phyloP scores from a whole-genome alignment of 2,329 filamentous ascomycete species.

The Alternaria dauci region DNA sequence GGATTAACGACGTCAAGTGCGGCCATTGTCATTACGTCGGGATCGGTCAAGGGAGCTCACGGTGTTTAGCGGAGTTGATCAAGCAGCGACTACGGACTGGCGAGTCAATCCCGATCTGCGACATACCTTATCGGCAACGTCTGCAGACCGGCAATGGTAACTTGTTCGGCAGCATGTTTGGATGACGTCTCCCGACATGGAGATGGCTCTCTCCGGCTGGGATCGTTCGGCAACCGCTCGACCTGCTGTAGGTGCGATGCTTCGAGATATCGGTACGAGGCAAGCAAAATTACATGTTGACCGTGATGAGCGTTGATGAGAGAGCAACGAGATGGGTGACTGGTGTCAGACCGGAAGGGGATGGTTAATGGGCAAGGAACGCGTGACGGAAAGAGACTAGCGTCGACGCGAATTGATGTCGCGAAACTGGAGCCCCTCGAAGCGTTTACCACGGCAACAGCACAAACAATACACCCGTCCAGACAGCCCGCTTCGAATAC shows the following conservation, averaged over 20 bases:
- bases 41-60: background rate
- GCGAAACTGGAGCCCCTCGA: constrained; percentile 31
- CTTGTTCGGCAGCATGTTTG: background rate
- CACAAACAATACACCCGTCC: constrained; percentile 18
- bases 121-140: background rate
- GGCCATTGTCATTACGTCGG: constrained; percentile 2
- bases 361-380: constrained; percentile 25
- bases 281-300: background rate
- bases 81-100: background rate
- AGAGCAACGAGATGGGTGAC: background rate
- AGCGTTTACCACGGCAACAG: constrained; percentile 17
- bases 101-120: background rate
- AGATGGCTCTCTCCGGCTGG: constrained; percentile 3
- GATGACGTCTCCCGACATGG: constrained; percentile 8
- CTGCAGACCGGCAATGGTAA: background rate
- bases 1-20: background rate
- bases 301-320: background rate
- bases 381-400: constrained; percentile 28
- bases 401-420: constrained; percentile 25
- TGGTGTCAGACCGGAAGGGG: constrained; percentile 29
- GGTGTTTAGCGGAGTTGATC: constrained; percentile 8
- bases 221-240: background rate
- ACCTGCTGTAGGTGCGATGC: background rate
- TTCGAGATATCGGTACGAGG: background rate
- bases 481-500: constrained; percentile 20